These are phyloP conservation scores for Botrytis deweyae DNA, from an alignment of 2,329 filamentous ascomycete species.

Conservation along the genomic window DNA sequence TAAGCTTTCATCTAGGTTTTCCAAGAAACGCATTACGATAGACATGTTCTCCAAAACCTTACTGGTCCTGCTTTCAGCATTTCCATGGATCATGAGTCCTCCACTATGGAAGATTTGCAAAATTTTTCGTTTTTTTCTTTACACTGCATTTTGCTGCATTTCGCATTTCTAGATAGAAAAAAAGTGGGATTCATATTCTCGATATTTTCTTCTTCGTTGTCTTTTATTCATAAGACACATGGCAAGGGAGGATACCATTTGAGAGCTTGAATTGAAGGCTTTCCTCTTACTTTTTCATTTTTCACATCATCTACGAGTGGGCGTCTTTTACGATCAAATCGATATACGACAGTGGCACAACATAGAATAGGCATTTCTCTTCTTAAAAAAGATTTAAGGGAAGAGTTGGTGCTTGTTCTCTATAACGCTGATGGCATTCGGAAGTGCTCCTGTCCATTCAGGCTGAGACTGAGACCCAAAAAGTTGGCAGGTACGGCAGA, in stretches of 20 bases:
- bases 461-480: constrained; percentile 27
- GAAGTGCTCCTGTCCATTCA: constrained; percentile 42
- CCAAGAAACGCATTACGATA: constrained; percentile 40
- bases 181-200: constrained; percentile 34
- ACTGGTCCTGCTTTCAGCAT: constrained; percentile 30
- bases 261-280: constrained; percentile 25
- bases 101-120: constrained; percentile 36
- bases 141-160: constrained; percentile 28
- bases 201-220: constrained; percentile 26
- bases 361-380: constrained; percentile 28
- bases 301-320: constrained; percentile 35
- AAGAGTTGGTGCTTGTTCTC: constrained; percentile 29
- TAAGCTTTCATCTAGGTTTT: constrained; percentile 25
- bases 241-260: constrained; percentile 24
- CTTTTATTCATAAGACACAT: constrained; percentile 20
- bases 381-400: constrained; percentile 27
- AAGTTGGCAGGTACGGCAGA: constrained; percentile 14
- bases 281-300: constrained; percentile 26
- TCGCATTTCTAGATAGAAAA: constrained; percentile 33
- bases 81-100: constrained; percentile 29
- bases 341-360: constrained; percentile 21
- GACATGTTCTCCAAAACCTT: constrained; percentile 37
- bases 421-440: constrained; percentile 40
- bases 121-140: constrained; percentile 30
- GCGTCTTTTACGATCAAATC: constrained; percentile 27